These are phyloP conservation scores for Claviceps humidiphila DNA, from an alignment of 2,329 filamentous ascomycete genomes.

Conservation along the genomic window DNA sequence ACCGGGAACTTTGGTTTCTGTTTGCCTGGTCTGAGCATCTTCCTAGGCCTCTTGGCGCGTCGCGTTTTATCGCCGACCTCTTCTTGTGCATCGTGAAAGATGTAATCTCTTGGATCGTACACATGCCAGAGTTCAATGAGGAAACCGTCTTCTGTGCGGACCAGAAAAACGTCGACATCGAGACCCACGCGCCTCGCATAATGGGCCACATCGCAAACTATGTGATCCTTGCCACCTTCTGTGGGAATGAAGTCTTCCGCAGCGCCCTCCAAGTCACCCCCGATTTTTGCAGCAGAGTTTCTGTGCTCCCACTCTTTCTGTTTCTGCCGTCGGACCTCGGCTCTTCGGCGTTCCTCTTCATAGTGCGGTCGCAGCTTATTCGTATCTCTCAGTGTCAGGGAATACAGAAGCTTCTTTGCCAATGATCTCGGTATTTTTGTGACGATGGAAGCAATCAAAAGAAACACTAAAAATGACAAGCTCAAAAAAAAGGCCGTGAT, in stretches of 20 bases:
- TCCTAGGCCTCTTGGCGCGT: slow-evolving; percentile 16
- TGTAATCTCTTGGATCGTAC: slow-evolving; percentile 68
- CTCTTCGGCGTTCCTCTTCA: slow-evolving; percentile 54
- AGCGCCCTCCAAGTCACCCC: slow-evolving; percentile 29
- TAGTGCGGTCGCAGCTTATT: slow-evolving; percentile 53
- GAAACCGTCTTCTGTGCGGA: slow-evolving; percentile 90
- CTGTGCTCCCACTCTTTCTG: slow-evolving; percentile 49
- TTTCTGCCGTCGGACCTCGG: slow-evolving; percentile 40
- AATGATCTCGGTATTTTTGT: slow-evolving; percentile 44
- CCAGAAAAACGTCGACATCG: slow-evolving; percentile 68
- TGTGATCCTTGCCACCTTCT: slow-evolving; percentile 67
- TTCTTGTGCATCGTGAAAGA: slow-evolving; percentile 11
- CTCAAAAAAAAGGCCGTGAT: slow-evolving; percentile 60
- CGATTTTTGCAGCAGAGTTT: slow-evolving; percentile 21
- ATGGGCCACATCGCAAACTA: slow-evolving; percentile 69
- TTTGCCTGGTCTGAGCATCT: slow-evolving; percentile 24
- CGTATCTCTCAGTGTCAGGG: slow-evolving; percentile 45
- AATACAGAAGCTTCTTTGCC: slow-evolving; percentile 34
- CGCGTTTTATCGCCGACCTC: neutral
- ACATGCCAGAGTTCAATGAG: slow-evolving; percentile 82
- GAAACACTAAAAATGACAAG: slow-evolving; percentile 59
- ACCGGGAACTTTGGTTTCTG: slow-evolving; percentile 61
- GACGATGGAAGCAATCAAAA: slow-evolving; percentile 62
- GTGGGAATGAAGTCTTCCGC: slow-evolving; percentile 54
- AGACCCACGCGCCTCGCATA: slow-evolving; percentile 81